These are phyloP conservation scores for Leishmania aethiopica DNA, from an alignment of 208 protist genomes.

Conservation along the genomic window DNA sequence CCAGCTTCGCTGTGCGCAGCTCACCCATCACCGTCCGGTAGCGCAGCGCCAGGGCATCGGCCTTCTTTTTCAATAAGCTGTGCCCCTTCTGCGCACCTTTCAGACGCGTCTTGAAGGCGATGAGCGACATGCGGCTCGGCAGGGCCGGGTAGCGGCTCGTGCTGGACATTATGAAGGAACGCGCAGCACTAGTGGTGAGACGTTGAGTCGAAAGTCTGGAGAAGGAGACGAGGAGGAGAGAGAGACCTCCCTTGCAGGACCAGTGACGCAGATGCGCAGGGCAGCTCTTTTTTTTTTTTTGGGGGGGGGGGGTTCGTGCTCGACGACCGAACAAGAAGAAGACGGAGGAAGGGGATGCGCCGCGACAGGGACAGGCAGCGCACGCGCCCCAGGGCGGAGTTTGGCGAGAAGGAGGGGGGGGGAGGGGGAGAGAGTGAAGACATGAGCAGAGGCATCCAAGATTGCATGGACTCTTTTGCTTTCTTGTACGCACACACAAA, in stretches of 20 bases:
- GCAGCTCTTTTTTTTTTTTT: neutral
- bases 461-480: neutral
- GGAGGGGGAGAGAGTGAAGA: neutral
- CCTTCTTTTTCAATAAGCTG: conserved; percentile 99
- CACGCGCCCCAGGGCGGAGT: neutral
- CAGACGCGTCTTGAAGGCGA: conserved; percentile 94
- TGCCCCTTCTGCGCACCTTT: conserved; percentile 98
- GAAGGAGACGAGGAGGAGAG: neutral
- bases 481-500: neutral
- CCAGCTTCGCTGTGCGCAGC: conserved; percentile 92
- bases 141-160: conserved; percentile 88
- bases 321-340: neutral
- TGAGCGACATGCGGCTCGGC: conserved; percentile 93
- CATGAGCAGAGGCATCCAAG: neutral
- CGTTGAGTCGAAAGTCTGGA: neutral
- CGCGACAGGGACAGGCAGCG: neutral
- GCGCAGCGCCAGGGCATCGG: conserved; percentile 98
- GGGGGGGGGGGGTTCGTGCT: neutral
- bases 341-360: neutral
- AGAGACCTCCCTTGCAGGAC: neutral
- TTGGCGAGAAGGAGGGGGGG: neutral
- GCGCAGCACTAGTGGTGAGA: neutral
- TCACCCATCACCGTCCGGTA: conserved; percentile 96
- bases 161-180: conserved; percentile 57
- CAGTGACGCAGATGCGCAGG: neutral